Percentiles rank a stretch among this genome's conserved stretches.
Evolutionary conservation across 352 stramenopile genomes (phyloP).

Genomic region (Phytophthora multivora): DNA sequence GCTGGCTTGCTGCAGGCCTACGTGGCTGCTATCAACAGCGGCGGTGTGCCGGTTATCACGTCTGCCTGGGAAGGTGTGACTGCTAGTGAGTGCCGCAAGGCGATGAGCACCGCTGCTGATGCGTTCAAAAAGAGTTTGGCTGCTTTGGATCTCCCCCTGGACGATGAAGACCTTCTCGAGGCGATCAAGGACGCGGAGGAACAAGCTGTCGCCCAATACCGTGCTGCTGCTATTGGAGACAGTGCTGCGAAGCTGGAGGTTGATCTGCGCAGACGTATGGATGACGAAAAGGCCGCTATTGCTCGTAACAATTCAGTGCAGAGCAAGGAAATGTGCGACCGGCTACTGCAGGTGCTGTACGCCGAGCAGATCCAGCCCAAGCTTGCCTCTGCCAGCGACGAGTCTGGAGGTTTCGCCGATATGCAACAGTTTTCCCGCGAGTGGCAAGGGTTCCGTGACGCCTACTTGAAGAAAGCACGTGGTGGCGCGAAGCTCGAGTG

Average conservation of each 20-base stretch:
- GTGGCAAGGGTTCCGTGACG: conserved; percentile 74
- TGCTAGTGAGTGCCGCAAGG: conserved; percentile 80
- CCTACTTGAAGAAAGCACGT: conserved; percentile 71
- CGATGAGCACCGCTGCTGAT: conserved; percentile 61
- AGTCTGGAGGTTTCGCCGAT: conserved; percentile 61
- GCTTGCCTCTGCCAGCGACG: conserved; percentile 54
- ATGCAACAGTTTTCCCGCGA: conserved; percentile 82
- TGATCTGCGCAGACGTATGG: conserved; percentile 71
- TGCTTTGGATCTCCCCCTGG: conserved; percentile 69
- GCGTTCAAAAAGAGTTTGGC: conserved; percentile 65
- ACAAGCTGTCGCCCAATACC: conserved; percentile 61
- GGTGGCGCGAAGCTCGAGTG: conserved; percentile 79
- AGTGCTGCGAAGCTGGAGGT: conserved; percentile 63
- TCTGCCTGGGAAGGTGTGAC: conserved; percentile 89
- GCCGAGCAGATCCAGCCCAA: conserved; percentile 82
- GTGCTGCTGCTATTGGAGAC: conserved; percentile 69
- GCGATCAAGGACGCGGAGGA: conserved; percentile 64
- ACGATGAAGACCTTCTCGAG: conserved; percentile 65
- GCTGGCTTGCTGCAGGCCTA: conserved; percentile 81
- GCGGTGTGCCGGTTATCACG: conserved; percentile 87
- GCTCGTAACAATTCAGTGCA: conserved; percentile 51
- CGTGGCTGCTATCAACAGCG: conserved; percentile 87
- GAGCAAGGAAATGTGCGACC: conserved; percentile 84
- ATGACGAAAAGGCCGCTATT: conserved; percentile 61
- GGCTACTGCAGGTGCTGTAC: conserved; percentile 80